Conservation (phyloP, 139 green algal genomes). For the Chlorella sp. region DNA sequence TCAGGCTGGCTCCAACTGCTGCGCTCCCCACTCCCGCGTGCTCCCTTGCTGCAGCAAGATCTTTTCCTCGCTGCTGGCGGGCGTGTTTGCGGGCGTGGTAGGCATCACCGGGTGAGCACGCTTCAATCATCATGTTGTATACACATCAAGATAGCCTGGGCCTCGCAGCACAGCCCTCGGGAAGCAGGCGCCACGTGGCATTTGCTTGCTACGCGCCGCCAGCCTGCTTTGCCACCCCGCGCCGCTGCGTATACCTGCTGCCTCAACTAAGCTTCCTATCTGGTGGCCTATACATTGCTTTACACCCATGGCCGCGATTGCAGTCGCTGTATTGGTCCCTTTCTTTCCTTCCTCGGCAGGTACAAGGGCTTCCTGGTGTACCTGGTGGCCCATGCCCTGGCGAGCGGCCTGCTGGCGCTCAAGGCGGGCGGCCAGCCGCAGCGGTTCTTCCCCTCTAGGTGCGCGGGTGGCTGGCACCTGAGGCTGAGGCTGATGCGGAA, state of each 20-base stretch:
- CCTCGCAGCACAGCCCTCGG: no score
- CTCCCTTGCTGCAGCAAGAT: conserved; percentile 36
- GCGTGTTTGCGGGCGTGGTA: conserved; percentile 43
- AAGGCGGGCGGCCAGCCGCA: conserved; percentile 22
- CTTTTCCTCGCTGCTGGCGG: conserved; percentile 50
- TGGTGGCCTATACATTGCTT: no score
- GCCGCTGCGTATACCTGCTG: no score
- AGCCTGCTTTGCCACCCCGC: no score
- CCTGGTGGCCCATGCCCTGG: conserved; percentile 40
- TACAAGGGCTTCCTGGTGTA: conserved; percentile 57
- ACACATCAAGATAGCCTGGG: no score
- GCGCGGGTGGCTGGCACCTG: not conserved
- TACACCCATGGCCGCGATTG: no score
- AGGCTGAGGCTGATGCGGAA: not conserved
- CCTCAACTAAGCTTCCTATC: no score
- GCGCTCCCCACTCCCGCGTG: not conserved
- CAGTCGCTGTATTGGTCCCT: no score
- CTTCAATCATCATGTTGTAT: no score
- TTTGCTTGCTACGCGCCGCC: no score
- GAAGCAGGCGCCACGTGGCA: no score
- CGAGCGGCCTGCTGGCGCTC: conserved; percentile 14
- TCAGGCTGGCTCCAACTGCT: not conserved
- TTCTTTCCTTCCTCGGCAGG: no score
- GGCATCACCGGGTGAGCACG: conserved; percentile 44
- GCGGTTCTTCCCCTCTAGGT: conserved; percentile 29